Conservation (phyloP, 805 yeast species). For the Wickerhamomyces xylosicus region DNA sequence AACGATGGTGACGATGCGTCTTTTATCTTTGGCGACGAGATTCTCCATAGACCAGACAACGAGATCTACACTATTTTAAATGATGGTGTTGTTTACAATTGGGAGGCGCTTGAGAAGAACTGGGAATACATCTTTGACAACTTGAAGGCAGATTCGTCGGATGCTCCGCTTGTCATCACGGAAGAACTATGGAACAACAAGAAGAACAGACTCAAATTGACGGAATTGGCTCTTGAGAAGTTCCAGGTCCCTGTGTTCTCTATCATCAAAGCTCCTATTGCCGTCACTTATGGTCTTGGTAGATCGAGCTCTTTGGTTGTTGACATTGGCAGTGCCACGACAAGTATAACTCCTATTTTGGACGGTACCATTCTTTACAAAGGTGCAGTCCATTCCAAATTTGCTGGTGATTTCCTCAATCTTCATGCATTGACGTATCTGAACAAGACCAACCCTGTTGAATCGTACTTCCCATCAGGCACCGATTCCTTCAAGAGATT, state of each 20-base stretch:
- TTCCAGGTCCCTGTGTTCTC: slow-evolving; percentile 70
- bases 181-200: slow-evolving; percentile 65
- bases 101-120: slow-evolving; percentile 56
- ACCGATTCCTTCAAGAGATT: slow-evolving; percentile 28
- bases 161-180: slow-evolving; percentile 53
- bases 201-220: slow-evolving; percentile 43
- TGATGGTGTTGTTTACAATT: slow-evolving; percentile 59
- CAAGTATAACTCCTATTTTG: slow-evolving; percentile 65
- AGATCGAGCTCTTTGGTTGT: slow-evolving; percentile 69
- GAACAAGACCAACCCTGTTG: slow-evolving; percentile 20
- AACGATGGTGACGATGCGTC: slow-evolving; percentile 9
- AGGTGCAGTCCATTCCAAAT: slow-evolving; percentile 55
- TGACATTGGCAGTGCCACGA: slow-evolving; percentile 65
- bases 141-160: slow-evolving; percentile 42
- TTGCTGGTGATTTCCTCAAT: slow-evolving; percentile 80
- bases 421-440: slow-evolving; percentile 46
- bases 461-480: slow-evolving; percentile 16
- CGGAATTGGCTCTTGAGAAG: slow-evolving; percentile 67
- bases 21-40: slow-evolving; percentile 36
- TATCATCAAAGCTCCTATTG: slow-evolving; percentile 65
- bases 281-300: slow-evolving; percentile 70
- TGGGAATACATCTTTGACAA: slow-evolving; percentile 57
- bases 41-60: slow-evolving; percentile 23
- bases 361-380: slow-evolving; percentile 65
- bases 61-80: slow-evolving; percentile 45